phyloP scores from a whole-genome alignment of 2,329 filamentous ascomycete genomes.

The Ophiostoma sp. region DNA sequence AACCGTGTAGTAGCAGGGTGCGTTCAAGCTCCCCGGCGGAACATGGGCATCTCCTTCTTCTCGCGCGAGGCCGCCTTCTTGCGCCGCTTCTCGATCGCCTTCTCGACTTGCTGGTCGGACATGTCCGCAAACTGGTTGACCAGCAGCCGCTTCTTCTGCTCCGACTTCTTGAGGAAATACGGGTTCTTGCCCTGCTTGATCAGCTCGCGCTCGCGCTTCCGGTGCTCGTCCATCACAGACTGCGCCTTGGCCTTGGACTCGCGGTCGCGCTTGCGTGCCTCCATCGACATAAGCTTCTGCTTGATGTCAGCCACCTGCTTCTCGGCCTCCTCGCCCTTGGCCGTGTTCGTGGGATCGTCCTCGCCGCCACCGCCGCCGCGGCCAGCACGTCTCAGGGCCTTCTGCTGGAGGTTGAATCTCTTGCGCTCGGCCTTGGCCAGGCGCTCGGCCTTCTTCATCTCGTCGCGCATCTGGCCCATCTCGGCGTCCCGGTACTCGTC shows the following conservation, averaged over 20 bases:
- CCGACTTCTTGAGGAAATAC: slow-evolving; percentile 87
- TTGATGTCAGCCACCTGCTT: slow-evolving; percentile 63
- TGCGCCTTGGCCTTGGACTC: slow-evolving; percentile 63
- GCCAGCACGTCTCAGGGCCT: slow-evolving; percentile 30
- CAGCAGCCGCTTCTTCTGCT: slow-evolving; percentile 81
- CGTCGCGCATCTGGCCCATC: slow-evolving; percentile 64
- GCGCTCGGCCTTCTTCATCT: slow-evolving; percentile 58
- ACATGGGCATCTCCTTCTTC: slow-evolving; percentile 64
- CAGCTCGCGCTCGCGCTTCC: slow-evolving; percentile 74
- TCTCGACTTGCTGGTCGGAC: slow-evolving; percentile 79
- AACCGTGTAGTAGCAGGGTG: background rate
- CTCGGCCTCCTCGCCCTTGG: slow-evolving; percentile 19
- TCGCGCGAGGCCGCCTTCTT: slow-evolving; percentile 88
- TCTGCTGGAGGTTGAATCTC: slow-evolving; percentile 13
- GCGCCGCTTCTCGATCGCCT: slow-evolving; percentile 75
- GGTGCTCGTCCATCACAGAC: slow-evolving; percentile 67
- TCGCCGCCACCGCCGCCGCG: slow-evolving; percentile 1
- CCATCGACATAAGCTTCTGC: slow-evolving; percentile 68
- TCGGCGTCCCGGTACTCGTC: slow-evolving; percentile 81
- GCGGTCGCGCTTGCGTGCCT: slow-evolving; percentile 68
- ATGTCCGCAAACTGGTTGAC: slow-evolving; percentile 74
- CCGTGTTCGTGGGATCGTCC: slow-evolving; percentile 12
- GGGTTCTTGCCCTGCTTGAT: slow-evolving; percentile 85
- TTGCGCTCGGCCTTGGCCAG: slow-evolving; percentile 23
- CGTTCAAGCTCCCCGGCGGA: slow-evolving; percentile 34